Base-by-base conservation (phyloP, 129 eudicot species). In the Chrysanthemum makinoi region DNA sequence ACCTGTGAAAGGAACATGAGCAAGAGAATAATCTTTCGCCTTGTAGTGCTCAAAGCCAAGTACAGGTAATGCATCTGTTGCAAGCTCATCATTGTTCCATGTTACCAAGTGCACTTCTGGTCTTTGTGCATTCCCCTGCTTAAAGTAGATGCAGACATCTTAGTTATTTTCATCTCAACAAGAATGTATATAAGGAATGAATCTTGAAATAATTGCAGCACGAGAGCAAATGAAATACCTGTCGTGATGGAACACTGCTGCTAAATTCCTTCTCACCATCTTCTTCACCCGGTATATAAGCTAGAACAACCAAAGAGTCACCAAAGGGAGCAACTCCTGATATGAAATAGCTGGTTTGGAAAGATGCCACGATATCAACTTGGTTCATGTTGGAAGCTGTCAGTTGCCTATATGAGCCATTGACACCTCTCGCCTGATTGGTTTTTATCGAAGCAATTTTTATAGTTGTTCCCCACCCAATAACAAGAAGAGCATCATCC, bases 251-350 rank as follows among this genome's bases (percentile, higher is more conserved):
- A 70, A 74, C 73, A 72, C 80, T 75, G 74, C 92, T 87, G 67
- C 90, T 89, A 63, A 89, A 89, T 69, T 89, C 93, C 77, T 89
- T 89, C 68, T 94, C 98, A n/a, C 90, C 87, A 65, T 94, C 96
- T 82, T 89, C 96, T 80, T 87, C 98, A 57, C 89, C 87, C 0
- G 95, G 88, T 55, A 94, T 87, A 79, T 94, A 94, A 77, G 98
- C 98, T 68, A 93, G 83, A 81, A 94, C 83, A 79, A 90, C 98
- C 84, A 94, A 84, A 54, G 95, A 82, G 82, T 94, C 96, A 72
- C 96, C 98, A 79, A 94, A 94, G 10, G 98, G 98, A 66, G 98
- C 96, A 75, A 94, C 76, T 74, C 98, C 98, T 33, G 98, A 89
- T 82, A 94, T 89, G 85, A 78, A 94, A 80, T 94, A 94, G 85